Evolutionary conservation across 768 basidiomycete genomes (phyloP), one percentile per base, ranked within the genome.

Genomic region (Tulasnella sp.): DNA sequence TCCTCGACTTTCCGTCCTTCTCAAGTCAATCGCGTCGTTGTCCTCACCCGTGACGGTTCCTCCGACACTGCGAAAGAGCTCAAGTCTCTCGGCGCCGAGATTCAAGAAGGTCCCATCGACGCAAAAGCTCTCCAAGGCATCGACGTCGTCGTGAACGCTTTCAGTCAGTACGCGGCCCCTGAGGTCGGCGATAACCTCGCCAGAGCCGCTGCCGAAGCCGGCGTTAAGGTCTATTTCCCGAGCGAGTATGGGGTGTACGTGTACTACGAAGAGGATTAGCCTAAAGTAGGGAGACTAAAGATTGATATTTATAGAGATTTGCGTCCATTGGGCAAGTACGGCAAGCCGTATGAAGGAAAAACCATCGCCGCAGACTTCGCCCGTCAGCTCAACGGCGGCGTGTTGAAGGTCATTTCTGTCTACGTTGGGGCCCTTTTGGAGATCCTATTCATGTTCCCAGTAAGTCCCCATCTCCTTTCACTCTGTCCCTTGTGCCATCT

Each of bases 201-300:
- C 42, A 41, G 41, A 34, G 67, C 67, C 2, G 67, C 67, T 5
- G 42, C 32, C 3, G 39, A 67, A 0, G 39, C 39, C 29, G 67
- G 67, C n/a, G 67, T 44, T 8, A 67, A 67, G 39, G 67, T 67
- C 36, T 67, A 67, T 39, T 67, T 67, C 67, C 67, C 67, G 16
- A 67, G 22, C 19, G 67, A 67, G 22, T 67, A 44, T 39, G 67
- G 67, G 19, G 29, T 67, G 66, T 67, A 40, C 39, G 39, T 41
- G 22, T 26, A 0, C n/a, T 7, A 59, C 26, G 5, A 4, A 11
- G 5, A 26, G 2, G 22, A 59, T 59, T 3, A 5, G 22, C 26
- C 11, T 26, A 59, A 7, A 17, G 2, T 12, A 1, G 9, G 4
- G 17, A n/a, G n/a, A 29, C 52, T 59, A 29, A 59, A 1, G 14